Conservation (phyloP, 371 early-diverging fungal species). For the Basidiobolus meristosporus region DNA sequence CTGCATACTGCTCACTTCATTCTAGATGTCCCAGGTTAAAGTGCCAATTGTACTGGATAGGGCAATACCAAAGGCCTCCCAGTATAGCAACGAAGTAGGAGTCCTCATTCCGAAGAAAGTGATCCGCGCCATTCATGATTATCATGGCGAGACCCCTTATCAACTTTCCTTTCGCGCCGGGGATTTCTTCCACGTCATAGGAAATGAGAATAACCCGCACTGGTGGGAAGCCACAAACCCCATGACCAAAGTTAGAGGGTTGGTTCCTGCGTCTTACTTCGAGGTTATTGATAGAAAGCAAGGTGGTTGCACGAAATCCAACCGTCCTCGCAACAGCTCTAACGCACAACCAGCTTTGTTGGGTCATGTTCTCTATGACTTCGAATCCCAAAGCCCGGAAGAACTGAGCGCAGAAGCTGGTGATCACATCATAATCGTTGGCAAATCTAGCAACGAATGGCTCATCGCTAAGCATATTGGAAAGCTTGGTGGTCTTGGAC, state of each 20-base stretch:
- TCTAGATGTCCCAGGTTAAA: no score
- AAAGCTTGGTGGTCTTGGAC: conserved; percentile 42
- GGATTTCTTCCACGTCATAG: conserved; percentile 81
- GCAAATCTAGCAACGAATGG: conserved; percentile 66
- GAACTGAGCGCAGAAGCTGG: conserved; percentile 54
- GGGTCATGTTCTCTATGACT: conserved; percentile 57
- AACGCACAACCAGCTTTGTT: conserved; percentile 13
- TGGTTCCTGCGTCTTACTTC: conserved; percentile 67
- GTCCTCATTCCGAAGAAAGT: conserved; percentile 84
- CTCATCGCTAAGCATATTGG: conserved; percentile 56
- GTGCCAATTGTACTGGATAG: no score
- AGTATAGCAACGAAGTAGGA: no score
- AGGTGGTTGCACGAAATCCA: not conserved
- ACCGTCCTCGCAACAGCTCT: conserved; percentile 4
- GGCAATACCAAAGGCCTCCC: no score
- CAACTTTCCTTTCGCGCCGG: conserved; percentile 68
- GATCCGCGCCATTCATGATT: conserved; percentile 64
- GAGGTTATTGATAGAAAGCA: no score
- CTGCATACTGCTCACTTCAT: no score
- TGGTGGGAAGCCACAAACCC: conserved; percentile 81
- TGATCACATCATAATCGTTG: conserved; percentile 58
- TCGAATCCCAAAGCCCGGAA: conserved; percentile 52
- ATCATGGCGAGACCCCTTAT: conserved; percentile 30
- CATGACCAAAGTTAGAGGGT: conserved; percentile 47
- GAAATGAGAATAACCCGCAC: conserved; percentile 44